Base-by-base conservation (phyloP, 1,284 basidiomycete species). In the Fomitiporia mediterranea region DNA sequence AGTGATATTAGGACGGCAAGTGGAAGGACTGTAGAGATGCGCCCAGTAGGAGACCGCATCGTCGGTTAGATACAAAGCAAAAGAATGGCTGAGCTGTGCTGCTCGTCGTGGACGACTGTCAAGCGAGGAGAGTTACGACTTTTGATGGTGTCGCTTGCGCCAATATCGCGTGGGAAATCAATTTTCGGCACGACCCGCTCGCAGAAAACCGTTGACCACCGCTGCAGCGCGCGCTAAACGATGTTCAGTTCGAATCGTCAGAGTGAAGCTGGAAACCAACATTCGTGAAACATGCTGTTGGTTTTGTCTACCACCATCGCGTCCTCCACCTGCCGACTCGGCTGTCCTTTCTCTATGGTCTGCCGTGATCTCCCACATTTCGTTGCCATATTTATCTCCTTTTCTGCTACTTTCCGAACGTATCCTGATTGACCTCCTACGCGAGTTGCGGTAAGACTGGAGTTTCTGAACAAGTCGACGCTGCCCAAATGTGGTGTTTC, bases 11-110 rank as follows among this genome's bases (percentile, higher is more conserved):
- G 23, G 52, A 53, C 32, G 44, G 50, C 25, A 32, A 56, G 51
- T 39, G 54, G 50, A 59, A 58, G 28, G 59, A 61, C 35, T 55
- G 61, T 60, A 43, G 56, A 43, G 59, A 58, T 28, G 55, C 49
- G 59, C 34, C 46, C 25, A 25, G 52, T 27, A 17, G 53, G 23
- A 30, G 28, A n/a, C n/a, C 46, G 52, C 58, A 61, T 61, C 47
- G 55, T 61, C 56, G 60, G n/a, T n/a, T n/a, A 43, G 35, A 21
- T 28, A 7, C 11, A 17, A 6, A 21, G 30, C 9, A 37, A 55
- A 59, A 35, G 55, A 59, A 19, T 37, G 53, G 49, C 19, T 59
- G 58, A 59, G 53, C 50, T 48, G 47, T 28, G 30, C 19, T 21
- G 54, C 53, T 55, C 57, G 52, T 28, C 23, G 50, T 53, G 7